These are phyloP conservation scores for Podospora pseudocomata DNA, from an alignment of 495 filamentous ascomycete genomes.

Conservation along the genomic window DNA sequence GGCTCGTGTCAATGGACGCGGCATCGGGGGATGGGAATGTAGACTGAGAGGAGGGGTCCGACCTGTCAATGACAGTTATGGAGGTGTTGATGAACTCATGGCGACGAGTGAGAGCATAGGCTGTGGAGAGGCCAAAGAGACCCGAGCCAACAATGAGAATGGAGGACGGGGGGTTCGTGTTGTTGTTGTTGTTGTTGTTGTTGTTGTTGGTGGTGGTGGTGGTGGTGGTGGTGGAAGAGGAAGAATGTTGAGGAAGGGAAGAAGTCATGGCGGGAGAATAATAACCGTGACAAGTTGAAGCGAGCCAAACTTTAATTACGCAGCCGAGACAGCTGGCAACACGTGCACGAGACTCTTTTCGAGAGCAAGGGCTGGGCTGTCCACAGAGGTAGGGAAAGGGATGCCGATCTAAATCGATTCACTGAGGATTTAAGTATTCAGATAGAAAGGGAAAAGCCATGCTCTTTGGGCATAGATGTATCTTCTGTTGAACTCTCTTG, in stretches of 20 bases:
- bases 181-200: slow-evolving; percentile 18
- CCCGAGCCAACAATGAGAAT: slow-evolving; percentile 76
- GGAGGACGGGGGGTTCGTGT: slow-evolving; percentile 38
- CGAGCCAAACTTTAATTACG: not conserved
- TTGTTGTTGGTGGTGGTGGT: not conserved
- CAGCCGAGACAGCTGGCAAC: not conserved
- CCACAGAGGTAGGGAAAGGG: not conserved
- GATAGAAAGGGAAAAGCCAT: not conserved
- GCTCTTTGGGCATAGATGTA: not conserved
- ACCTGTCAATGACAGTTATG: slow-evolving; percentile 69
- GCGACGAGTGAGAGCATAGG: slow-evolving; percentile 56
- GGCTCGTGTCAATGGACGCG: slow-evolving; percentile 69
- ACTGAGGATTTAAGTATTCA: not conserved
- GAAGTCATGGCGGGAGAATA: slow-evolving; percentile 7
- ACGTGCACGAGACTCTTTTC: not conserved
- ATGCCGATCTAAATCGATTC: not conserved
- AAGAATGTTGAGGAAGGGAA: slow-evolving; percentile 7
- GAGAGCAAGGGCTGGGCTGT: not conserved
- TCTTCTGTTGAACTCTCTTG: not conserved
- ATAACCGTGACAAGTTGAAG: not conserved
- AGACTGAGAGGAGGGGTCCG: slow-evolving; percentile 38
- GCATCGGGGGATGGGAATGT: slow-evolving; percentile 65
- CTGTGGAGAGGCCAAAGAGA: slow-evolving; percentile 72
- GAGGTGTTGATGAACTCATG: slow-evolving; percentile 50
- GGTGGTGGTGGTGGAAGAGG: slow-evolving; percentile 21